phyloP scores from a whole-genome alignment of 805 yeast genomes.

The Candida golubevii region DNA sequence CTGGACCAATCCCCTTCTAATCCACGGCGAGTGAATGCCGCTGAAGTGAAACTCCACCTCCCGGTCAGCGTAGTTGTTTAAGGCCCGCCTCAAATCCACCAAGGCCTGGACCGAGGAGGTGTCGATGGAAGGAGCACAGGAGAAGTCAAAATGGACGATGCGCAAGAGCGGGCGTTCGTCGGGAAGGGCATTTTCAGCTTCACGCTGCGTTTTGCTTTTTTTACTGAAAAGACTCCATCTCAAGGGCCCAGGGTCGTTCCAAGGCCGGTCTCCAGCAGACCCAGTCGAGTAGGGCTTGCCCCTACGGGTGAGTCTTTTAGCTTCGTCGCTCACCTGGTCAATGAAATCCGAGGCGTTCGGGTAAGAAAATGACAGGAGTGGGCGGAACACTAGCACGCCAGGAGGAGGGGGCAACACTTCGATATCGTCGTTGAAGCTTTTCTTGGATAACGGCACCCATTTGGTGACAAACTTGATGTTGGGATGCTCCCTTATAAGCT shows the following conservation, averaged over 20 bases:
- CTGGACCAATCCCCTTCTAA: conserved; percentile 66
- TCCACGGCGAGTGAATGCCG: conserved; percentile 84
- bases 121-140: conserved; percentile 71
- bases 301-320: conserved; percentile 55
- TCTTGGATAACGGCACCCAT: conserved; percentile 63
- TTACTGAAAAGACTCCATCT: conserved; percentile 26
- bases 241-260: conserved; percentile 84
- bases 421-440: conserved; percentile 52
- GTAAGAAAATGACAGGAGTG: conserved; percentile 76
- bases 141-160: conserved; percentile 76
- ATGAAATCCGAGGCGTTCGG: conserved; percentile 73
- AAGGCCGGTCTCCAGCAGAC: conserved; percentile 64
- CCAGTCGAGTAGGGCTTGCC: conserved; percentile 43
- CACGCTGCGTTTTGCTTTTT: conserved; percentile 7
- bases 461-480: conserved; percentile 47
- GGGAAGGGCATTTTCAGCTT: conserved; percentile 20
- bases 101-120: conserved; percentile 76
- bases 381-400: conserved; percentile 82
- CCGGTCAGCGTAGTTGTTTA: conserved; percentile 70
- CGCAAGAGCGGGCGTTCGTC: conserved; percentile 62
- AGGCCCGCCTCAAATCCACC: conserved; percentile 68
- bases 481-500: conserved; percentile 27
- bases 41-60: conserved; percentile 88
- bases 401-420: conserved; percentile 77
- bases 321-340: conserved; percentile 65